Conservation (phyloP, 2,329 filamentous ascomycete species). For the Akanthomyces uredinophilus region DNA sequence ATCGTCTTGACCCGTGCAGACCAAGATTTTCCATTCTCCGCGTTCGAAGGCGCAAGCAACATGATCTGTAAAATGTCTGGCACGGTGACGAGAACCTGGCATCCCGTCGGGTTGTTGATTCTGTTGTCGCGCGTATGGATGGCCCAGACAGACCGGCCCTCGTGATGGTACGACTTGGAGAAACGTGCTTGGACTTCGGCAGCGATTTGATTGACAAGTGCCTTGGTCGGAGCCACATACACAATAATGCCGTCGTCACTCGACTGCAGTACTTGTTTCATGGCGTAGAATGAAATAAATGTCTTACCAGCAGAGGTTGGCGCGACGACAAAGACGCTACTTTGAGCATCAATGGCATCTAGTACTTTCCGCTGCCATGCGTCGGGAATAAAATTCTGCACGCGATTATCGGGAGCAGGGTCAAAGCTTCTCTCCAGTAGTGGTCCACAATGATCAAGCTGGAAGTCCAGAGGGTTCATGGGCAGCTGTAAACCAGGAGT, state of each 20-base stretch:
- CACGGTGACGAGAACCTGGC: constrained; percentile 72
- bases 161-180: constrained; percentile 57
- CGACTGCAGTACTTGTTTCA: constrained; percentile 66
- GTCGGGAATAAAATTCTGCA: constrained; percentile 64
- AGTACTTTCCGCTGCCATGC: constrained; percentile 71
- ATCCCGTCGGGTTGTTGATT: constrained; percentile 67
- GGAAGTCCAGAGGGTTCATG: constrained; percentile 46
- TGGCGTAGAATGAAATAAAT: constrained; percentile 80
- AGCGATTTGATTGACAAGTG: constrained; percentile 77
- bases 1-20: constrained; percentile 64
- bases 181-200: constrained; percentile 73
- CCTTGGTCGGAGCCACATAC: constrained; percentile 77
- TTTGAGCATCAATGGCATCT: constrained; percentile 64
- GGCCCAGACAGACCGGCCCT: constrained; percentile 67
- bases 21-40: constrained; percentile 52
- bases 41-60: constrained; percentile 61
- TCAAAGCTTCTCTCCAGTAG: constrained; percentile 73
- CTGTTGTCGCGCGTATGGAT: constrained; percentile 73
- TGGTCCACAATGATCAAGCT: constrained; percentile 63
- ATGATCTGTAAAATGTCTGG: constrained; percentile 77
- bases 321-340: constrained; percentile 69
- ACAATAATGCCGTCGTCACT: constrained; percentile 67
- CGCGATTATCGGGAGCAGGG: constrained; percentile 60
- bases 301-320: constrained; percentile 78
- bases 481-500: constrained; percentile 8